Conservation (phyloP, 179 eudicot genomes). For the Silene noctiflora region DNA sequence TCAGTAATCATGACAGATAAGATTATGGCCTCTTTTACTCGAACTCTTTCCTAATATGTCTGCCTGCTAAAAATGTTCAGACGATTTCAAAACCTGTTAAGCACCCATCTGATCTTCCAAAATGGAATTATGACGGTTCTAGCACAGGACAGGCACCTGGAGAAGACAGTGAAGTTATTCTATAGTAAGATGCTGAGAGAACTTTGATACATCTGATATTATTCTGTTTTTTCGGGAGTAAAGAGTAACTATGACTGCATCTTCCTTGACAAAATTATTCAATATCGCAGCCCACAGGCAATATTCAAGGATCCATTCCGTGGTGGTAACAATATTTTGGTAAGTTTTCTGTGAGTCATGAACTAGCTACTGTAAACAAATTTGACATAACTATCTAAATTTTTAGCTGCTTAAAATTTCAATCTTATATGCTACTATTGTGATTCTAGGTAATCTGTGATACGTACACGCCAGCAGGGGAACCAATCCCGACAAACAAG, state of each 20-base stretch:
- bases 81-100: conserved; percentile 41
- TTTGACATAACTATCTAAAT: background rate
- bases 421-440: background rate
- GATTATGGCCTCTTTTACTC: background rate
- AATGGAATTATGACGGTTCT: conserved; percentile 68
- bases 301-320: conserved; percentile 77
- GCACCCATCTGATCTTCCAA: conserved; percentile 53
- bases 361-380: background rate
- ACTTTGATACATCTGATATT: background rate
- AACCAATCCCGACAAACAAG: conserved; percentile 72
- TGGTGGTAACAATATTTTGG: conserved; percentile 67
- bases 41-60: background rate
- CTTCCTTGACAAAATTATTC: background rate
- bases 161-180: conserved; percentile 68
- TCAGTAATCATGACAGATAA: background rate
- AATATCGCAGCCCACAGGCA: conserved; percentile 54
- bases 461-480: conserved; percentile 66
- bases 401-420: background rate
- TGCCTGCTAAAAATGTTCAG: conserved; percentile 16
- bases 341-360: conserved; percentile 22
- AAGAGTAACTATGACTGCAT: background rate
- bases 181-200: conserved; percentile 38
- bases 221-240: background rate
- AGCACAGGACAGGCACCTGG: conserved; percentile 69
- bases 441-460: conserved; percentile 64